Base-by-base conservation (phyloP, 352 stramenopile species). In the Phytopythium litorale region DNA sequence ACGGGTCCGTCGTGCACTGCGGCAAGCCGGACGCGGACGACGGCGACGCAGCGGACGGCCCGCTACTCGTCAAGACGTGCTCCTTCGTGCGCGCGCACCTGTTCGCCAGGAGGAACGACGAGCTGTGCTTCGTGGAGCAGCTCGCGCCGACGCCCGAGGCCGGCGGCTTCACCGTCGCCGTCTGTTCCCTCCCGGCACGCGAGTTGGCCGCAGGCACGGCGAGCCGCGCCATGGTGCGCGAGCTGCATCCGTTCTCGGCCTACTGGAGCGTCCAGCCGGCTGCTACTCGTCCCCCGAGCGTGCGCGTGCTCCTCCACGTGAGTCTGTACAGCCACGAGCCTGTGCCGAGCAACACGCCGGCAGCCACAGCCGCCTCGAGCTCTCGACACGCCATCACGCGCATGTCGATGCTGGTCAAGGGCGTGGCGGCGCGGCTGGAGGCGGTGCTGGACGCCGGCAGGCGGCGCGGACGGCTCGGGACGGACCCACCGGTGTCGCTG, bases 101-200 rank as follows among this genome's bases (percentile, higher is more conserved):
- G 23, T 70, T 79, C 21, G 62, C 65, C 4, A 72, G 64, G 32
- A 79, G 72, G 48, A 79, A 76, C 58, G 65, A 79, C 51, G 68
- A 79, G 28, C 67, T 74, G 58, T 75, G 70, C 59, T 75, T 62
- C 51, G 58, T 78, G 25, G 70, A 78, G 61, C 70, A 76, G 28
- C 70, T 73, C 53, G 62, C 42, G 38, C 65, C 61, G 21, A 69
- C 57, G 4, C 66, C 65, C 16, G 43, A 70, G 28, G 5, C 3
- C 16, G 25, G 71, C 11, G 71, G 71, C 11, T 76, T 73, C 38
- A 61, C 57, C 4, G 16, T 76, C n/a, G 62, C 72, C 0, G 66
- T 74, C n/a, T 63, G 63, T 15, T 76, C 71, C 0, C 11, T 78
- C 8, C 65, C 66, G 7, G 62, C 63, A 21, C 50, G 60, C 13